phyloP scores from a whole-genome alignment of 1,284 basidiomycete genomes.

The Ustilago loliicola region DNA sequence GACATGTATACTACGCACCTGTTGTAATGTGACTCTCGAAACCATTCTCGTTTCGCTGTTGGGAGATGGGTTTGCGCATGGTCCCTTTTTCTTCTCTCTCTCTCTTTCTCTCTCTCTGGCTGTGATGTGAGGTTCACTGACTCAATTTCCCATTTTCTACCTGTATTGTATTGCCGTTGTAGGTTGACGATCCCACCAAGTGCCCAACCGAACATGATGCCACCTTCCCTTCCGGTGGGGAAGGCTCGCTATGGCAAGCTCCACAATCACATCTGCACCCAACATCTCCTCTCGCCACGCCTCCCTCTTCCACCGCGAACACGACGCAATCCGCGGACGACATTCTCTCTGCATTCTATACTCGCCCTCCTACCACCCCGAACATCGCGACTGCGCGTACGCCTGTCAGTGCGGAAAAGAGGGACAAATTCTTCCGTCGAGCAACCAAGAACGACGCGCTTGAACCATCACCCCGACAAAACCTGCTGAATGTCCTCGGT shows the following conservation, averaged over 20 bases:
- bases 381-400: not conserved
- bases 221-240: not conserved
- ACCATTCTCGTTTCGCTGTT: too few relatives aligned
- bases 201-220: constrained; percentile 13
- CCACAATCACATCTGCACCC: constrained; percentile 37
- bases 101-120: not conserved
- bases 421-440: constrained; percentile 44
- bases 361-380: constrained; percentile 19
- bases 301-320: not conserved
- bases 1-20: not conserved
- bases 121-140: not conserved
- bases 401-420: constrained; percentile 1
- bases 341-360: constrained; percentile 35
- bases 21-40: not conserved
- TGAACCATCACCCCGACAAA: constrained; percentile 20
- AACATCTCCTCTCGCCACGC: constrained; percentile 23
- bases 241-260: constrained; percentile 29
- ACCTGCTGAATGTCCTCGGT: constrained; percentile 36
- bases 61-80: constrained; percentile 2
- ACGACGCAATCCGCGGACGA: constrained; percentile 9
- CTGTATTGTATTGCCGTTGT: not conserved
- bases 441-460: constrained; percentile 34
- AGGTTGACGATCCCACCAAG: constrained; percentile 25
- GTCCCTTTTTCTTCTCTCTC: not conserved
- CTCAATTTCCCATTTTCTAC: not conserved